Evolutionary conservation across 2,329 filamentous ascomycete species (phyloP).

Genomic region (Endothia cerciana): DNA sequence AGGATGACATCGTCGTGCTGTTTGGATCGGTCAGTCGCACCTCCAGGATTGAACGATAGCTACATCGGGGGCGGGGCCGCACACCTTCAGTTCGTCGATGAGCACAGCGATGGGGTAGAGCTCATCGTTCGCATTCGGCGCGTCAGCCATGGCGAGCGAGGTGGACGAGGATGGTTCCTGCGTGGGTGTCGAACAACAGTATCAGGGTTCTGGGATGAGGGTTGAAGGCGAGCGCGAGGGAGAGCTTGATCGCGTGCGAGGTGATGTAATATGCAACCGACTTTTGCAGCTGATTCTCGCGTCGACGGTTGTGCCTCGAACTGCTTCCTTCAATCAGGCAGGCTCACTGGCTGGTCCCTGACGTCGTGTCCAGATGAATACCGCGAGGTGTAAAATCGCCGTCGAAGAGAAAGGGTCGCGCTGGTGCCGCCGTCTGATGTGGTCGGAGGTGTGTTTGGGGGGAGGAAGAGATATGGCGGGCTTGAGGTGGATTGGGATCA

Average conservation of each 20-base stretch:
- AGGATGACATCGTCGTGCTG: conserved; percentile 98
- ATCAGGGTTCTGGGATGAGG: conserved; percentile 10
- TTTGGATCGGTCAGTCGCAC: conserved; percentile 36
- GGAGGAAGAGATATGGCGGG: conserved; percentile 23
- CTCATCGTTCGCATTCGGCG: conserved; percentile 91
- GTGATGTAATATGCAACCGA: conserved; percentile 30
- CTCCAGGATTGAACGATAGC: conserved; percentile 11
- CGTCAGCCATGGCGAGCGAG: conserved; percentile 78
- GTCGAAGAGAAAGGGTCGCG: conserved; percentile 14
- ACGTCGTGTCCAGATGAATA: conserved; percentile 13
- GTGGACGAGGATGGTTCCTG: conserved; percentile 22
- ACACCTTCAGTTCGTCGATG: conserved; percentile 99
- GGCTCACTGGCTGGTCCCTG: conserved; percentile 7
- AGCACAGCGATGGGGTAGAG: conserved; percentile 99
- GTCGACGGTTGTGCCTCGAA: conserved; percentile 24
- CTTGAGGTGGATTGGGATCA: conserved; percentile 27
- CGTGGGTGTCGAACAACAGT: conserved; percentile 20
- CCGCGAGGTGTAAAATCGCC: conserved; percentile 10
- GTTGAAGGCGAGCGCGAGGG: conserved; percentile 23
- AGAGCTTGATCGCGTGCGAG: conserved; percentile 28
- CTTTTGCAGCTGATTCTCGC: conserved; percentile 30
- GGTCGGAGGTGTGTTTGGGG: conserved; percentile 18
- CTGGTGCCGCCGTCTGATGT: conserved; percentile 20
- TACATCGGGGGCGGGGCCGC: conserved; percentile 30
- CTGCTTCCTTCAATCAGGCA: conserved; percentile 25